These are phyloP conservation scores for Russula virescens DNA, from an alignment of 768 basidiomycete genomes.

Conservation along the genomic window DNA sequence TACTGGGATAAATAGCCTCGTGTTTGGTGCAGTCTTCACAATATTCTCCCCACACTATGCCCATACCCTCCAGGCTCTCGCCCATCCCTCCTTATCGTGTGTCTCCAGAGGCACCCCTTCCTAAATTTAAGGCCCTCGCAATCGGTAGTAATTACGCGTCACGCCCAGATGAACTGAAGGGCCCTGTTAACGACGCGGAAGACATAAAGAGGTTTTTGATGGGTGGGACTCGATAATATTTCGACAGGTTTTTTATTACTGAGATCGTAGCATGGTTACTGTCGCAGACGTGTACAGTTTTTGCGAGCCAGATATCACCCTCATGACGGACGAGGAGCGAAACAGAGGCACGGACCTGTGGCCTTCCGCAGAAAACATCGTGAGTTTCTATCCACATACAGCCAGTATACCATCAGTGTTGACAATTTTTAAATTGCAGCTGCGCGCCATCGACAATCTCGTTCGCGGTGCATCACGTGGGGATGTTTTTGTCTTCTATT, in stretches of 20 bases:
- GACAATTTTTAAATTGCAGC: background rate
- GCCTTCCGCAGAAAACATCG: constrained; percentile 21
- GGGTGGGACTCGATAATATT: background rate
- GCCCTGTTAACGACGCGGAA: constrained; percentile 11
- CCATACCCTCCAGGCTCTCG: background rate
- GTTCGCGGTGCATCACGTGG: constrained; percentile 14
- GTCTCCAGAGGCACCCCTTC: background rate
- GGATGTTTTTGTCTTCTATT: constrained; percentile 25
- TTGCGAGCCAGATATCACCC: constrained; percentile 5
- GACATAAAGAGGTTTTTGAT: constrained; percentile 2
- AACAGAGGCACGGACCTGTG: background rate
- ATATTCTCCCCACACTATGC: background rate
- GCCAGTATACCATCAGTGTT: background rate
- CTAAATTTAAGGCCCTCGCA: background rate
- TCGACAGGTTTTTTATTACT: background rate
- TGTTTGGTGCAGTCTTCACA: no score
- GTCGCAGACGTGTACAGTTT: background rate
- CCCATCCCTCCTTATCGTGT: background rate
- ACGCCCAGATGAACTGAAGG: background rate
- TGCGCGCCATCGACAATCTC: constrained; percentile 16
- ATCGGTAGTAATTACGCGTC: constrained; percentile 8
- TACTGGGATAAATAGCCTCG: no score
- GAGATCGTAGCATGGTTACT: background rate
- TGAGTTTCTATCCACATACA: background rate
- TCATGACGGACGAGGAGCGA: constrained; percentile 21